A percentile compares a stretch with the other conserved stretches of the same genome.
Evolutionary conservation across 2,329 filamentous ascomycete species (phyloP).

Genomic region (Trichoderma sp.): DNA sequence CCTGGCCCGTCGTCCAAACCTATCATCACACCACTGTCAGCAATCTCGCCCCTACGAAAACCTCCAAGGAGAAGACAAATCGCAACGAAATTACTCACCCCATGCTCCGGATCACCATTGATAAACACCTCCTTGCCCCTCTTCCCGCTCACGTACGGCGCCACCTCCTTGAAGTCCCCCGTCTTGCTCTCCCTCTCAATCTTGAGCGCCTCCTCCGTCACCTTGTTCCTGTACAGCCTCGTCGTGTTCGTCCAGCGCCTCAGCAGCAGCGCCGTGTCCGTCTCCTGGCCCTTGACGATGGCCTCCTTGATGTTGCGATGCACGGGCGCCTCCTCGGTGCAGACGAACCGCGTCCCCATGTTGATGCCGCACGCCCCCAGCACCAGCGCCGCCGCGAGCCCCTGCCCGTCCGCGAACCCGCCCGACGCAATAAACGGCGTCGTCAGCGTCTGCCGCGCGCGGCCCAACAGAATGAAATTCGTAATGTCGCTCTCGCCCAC

Average conservation of each 20-base stretch:
- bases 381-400: constrained; percentile 84
- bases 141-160: constrained; percentile 85
- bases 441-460: constrained; percentile 78
- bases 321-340: constrained; percentile 88
- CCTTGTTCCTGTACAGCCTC: constrained; percentile 86
- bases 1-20: constrained; percentile 97
- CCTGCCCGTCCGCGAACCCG: constrained; percentile 92
- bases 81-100: constrained; percentile 60
- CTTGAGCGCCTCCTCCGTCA: constrained; percentile 76
- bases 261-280: constrained; percentile 85
- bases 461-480: constrained; percentile 84
- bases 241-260: constrained; percentile 92
- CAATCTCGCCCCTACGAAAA: not conserved
- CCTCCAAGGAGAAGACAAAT: not conserved
- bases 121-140: constrained; percentile 88
- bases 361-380: constrained; percentile 94
- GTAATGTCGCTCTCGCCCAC: constrained; percentile 86
- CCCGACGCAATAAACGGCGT: constrained; percentile 95
- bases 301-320: constrained; percentile 91
- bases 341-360: constrained; percentile 99
- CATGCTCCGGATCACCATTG: constrained; percentile 87
- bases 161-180: constrained; percentile 88
- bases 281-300: constrained; percentile 87
- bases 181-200: constrained; percentile 80
- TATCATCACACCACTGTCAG: constrained; percentile 40